Percentiles rank a stretch among this genome's conserved stretches.
phyloP scores from a whole-genome alignment of 2,329 filamentous ascomycete species.

The Cladosporium sp. region DNA sequence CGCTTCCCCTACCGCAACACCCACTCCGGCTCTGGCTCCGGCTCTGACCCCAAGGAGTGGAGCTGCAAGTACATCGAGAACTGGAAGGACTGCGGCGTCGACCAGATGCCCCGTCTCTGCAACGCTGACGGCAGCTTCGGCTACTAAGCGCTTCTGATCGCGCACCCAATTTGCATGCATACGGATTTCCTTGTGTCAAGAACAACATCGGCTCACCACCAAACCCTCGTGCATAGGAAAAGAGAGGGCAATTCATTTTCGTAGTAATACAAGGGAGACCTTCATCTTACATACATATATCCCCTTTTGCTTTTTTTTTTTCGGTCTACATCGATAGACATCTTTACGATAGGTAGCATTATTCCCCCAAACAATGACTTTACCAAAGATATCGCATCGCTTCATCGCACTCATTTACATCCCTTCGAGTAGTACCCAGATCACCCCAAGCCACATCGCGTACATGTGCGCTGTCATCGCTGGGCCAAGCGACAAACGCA shows the following conservation, averaged over 20 bases:
- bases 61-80: conserved; percentile 38
- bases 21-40: conserved; percentile 41
- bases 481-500: not conserved
- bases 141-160: conserved; percentile 7
- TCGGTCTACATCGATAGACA: not conserved
- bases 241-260: not conserved
- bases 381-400: not conserved
- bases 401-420: not conserved
- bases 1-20: conserved; percentile 38
- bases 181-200: conserved; percentile 4
- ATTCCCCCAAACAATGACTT: not conserved
- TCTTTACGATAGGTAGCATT: conserved; percentile 5
- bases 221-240: conserved; percentile 1
- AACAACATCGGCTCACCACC: not conserved
- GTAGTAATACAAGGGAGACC: not conserved
- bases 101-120: conserved; percentile 20
- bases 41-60: conserved; percentile 40
- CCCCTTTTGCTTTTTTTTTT: not conserved
- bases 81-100: conserved; percentile 34
- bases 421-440: not conserved
- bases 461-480: not conserved
- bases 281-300: conserved; percentile 5
- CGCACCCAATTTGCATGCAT: not conserved
- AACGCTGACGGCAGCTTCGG: conserved; percentile 22
- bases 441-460: not conserved